A percentile compares a stretch with the other conserved stretches of the same genome.
These are phyloP conservation scores for Ascodesmis nigricans DNA, from an alignment of 495 filamentous ascomycete species.

Conservation along the genomic window DNA sequence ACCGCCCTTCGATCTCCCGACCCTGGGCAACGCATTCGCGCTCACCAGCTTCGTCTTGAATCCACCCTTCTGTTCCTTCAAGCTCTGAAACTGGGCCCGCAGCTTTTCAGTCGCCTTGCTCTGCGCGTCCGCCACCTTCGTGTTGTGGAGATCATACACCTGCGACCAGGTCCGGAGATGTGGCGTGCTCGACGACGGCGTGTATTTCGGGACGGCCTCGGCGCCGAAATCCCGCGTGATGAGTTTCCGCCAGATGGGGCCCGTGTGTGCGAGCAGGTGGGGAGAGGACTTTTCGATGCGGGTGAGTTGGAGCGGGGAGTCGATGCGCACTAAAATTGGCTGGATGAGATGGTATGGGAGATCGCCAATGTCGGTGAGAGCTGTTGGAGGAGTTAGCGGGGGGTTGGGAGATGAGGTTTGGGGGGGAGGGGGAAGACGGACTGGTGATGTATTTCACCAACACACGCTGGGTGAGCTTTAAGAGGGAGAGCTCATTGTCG, in stretches of 20 bases:
- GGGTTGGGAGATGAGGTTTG: neutral
- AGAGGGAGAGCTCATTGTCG: no score
- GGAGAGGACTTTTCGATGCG: conserved; percentile 33
- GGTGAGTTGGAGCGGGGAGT: conserved; percentile 41
- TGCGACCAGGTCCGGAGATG: conserved; percentile 40
- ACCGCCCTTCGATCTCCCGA: conserved; percentile 7
- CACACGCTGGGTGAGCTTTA: no score
- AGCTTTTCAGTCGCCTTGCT: conserved; percentile 9
- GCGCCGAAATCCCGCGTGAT: conserved; percentile 44
- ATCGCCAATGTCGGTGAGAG: conserved; percentile 39
- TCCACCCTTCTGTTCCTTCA: conserved; percentile 10
- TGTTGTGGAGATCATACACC: conserved; percentile 29
- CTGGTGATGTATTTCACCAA: conserved; percentile 16
- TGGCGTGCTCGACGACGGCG: conserved; percentile 31
- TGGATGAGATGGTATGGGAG: conserved; percentile 38
- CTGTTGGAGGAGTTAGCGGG: conserved; percentile 11
- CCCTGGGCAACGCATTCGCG: conserved; percentile 9
- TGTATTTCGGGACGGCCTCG: conserved; percentile 28
- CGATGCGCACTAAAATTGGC: conserved; percentile 38
- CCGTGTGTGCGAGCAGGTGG: conserved; percentile 36
- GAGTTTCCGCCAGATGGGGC: conserved; percentile 44
- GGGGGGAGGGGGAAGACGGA: conserved; percentile 1
- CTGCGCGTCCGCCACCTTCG: conserved; percentile 4
- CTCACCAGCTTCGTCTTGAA: conserved; percentile 9
- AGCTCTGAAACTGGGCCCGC: conserved; percentile 10